phyloP scores from a whole-genome alignment of 2,329 filamentous ascomycete genomes.

The Epichloe gansuensis region DNA sequence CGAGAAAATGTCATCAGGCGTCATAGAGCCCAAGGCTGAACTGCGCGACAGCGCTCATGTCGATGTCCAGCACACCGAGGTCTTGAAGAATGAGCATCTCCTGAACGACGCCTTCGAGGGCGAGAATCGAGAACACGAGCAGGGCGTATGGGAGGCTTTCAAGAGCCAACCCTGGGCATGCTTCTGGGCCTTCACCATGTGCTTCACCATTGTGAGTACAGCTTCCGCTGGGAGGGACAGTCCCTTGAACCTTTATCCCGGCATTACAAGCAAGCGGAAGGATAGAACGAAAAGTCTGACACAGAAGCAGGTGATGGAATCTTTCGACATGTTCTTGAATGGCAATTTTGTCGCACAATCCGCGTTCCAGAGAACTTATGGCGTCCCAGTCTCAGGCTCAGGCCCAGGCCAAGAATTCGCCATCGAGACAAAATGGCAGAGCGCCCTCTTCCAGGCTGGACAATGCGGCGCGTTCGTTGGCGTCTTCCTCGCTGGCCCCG shows the following conservation, averaged over 20 bases:
- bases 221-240: no score
- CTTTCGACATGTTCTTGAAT: slow-evolving; percentile 36
- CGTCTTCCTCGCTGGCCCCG: slow-evolving; percentile 24
- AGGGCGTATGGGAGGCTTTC: slow-evolving; percentile 26
- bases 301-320: slow-evolving; percentile 34
- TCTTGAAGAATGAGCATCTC: slow-evolving; percentile 23
- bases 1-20: neutral
- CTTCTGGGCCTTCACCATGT: slow-evolving; percentile 36
- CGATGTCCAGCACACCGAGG: slow-evolving; percentile 21
- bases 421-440: slow-evolving; percentile 31
- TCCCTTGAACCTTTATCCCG: no score
- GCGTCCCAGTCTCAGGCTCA: slow-evolving; percentile 14
- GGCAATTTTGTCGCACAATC: slow-evolving; percentile 32
- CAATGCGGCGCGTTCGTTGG: slow-evolving; percentile 25
- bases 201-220: slow-evolving; percentile 33
- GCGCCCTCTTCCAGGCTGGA: slow-evolving; percentile 21
- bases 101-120: slow-evolving; percentile 28
- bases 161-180: slow-evolving; percentile 31
- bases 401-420: slow-evolving; percentile 2
- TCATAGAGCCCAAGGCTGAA: slow-evolving; percentile 4
- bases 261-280: no score
- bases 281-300: neutral
- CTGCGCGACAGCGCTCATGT: slow-evolving; percentile 5
- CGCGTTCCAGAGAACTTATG: slow-evolving; percentile 26
- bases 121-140: slow-evolving; percentile 31